Evolutionary conservation across 2,329 filamentous ascomycete species (phyloP).

Genomic region (Aureobasidium uvarum): DNA sequence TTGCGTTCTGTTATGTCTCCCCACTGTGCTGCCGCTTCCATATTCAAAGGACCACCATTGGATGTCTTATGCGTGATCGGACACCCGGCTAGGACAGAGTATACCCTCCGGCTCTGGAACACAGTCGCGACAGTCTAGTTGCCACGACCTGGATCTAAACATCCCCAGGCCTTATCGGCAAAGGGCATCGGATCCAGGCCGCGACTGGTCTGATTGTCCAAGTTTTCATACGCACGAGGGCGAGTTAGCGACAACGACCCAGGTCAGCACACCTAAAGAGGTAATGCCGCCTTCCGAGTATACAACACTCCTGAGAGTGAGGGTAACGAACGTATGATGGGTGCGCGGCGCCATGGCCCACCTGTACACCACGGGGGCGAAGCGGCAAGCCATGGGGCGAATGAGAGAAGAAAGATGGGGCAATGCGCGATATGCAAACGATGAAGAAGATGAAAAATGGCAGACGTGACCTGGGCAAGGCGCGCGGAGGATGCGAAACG

Average conservation of each 20-base stretch:
- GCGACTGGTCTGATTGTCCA: slow-evolving; percentile 11
- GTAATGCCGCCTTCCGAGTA: background rate
- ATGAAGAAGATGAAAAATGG: slow-evolving; percentile 9
- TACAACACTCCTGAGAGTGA: slow-evolving; percentile 17
- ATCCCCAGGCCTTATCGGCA: background rate
- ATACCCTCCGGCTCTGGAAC: background rate
- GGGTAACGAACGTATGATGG: background rate
- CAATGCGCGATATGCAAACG: slow-evolving; percentile 6
- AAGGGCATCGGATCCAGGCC: slow-evolving; percentile 10
- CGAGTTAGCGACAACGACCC: slow-evolving; percentile 6
- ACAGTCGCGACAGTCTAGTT: slow-evolving; percentile 9
- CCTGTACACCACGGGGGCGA: background rate
- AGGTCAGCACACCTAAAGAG: slow-evolving; percentile 5
- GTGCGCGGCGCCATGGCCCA: slow-evolving; percentile 3
- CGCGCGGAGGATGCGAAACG: background rate
- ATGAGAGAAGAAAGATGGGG: background rate
- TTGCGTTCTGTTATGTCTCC: slow-evolving; percentile 4
- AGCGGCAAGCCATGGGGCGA: background rate
- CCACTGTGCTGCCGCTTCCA: slow-evolving; percentile 13
- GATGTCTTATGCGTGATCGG: background rate
- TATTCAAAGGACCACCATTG: slow-evolving; percentile 10
- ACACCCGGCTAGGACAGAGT: slow-evolving; percentile 6
- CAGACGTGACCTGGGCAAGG: slow-evolving; percentile 13
- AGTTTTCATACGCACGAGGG: background rate
- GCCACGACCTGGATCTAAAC: background rate